Evolutionary conservation across 805 yeast genomes (phyloP), one percentile per base, ranked within the genome.

Genomic region (Kuraishia piskuri): DNA sequence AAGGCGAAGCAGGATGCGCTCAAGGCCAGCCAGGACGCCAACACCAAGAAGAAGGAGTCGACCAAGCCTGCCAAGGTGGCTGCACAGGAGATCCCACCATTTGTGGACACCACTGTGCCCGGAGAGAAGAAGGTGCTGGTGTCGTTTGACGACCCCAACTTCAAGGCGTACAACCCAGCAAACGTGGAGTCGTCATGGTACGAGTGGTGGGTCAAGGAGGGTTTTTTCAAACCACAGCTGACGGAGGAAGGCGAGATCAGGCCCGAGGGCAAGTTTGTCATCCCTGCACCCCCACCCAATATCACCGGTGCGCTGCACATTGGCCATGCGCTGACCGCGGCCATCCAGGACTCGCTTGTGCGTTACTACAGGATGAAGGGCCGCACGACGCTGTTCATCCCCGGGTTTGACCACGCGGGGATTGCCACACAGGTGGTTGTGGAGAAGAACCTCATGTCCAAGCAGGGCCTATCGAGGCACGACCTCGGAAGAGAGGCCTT

Each of bases 241-340:
- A 77, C 84, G 48, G 78, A 73, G 54, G 84, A 84, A 64, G 97
- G 97, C 49, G 71, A 83, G 49, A 64, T 81, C 60, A 85, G 85
- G 66, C 88, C 94, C 47, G 91, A 83, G 64, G 98, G 98, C 61
- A 66, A 77, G 20, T 94, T 92, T 72, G 79, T 86, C 57, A 89
- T 94, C 63, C 97, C 98, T 45, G 94, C 96, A n/a, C 99, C 99
- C 45, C 99, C 99, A 57, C 99, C 99, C 67, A 94, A 94, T 69
- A 96, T 94, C 59, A 94, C 99, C 50, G 99, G 99, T 73, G 97
- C 98, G 49, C 79, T 94, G 61, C 99, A 94, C 71, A 94, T 94
- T 70, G 99, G 99, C 62, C 99, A 94, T 71, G 99, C 98, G 25
- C 79, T 94, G 68, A 94, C 99, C 19, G 88, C 91, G 57, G 77